Percentiles rank a stretch among this genome's conserved stretches.
These are phyloP conservation scores for Xylariaceae sp. DNA, from an alignment of 2,329 filamentous ascomycete species.

Conservation along the genomic window DNA sequence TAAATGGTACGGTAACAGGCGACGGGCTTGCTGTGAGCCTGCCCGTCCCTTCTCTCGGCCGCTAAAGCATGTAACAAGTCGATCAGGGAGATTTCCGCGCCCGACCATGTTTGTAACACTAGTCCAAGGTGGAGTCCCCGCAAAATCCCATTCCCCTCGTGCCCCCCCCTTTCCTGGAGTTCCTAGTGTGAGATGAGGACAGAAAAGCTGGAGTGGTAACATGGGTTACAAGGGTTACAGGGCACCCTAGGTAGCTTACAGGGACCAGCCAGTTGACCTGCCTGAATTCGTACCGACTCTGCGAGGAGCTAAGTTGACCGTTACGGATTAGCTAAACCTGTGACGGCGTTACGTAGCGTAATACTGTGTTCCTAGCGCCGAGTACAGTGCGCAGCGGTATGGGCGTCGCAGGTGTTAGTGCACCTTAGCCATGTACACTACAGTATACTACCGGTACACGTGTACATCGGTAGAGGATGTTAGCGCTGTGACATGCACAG, in stretches of 20 bases:
- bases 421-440: too few relatives aligned
- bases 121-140: slow-evolving; percentile 17
- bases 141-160: neutral
- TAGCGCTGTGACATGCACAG: neutral
- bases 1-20: neutral
- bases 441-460: too few relatives aligned
- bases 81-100: slow-evolving; percentile 24
- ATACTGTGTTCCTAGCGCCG: neutral
- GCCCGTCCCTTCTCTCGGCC: slow-evolving; percentile 14
- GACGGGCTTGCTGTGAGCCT: neutral
- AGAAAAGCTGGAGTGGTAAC: neutral
- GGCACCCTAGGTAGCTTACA: neutral
- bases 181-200: neutral
- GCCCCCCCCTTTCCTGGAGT: slow-evolving; percentile 1
- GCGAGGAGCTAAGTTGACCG: neutral
- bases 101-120: slow-evolving; percentile 12
- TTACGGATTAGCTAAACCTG: neutral
- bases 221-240: neutral
- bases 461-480: too few relatives aligned
- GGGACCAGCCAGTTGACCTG: too few relatives aligned
- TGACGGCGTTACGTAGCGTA: neutral
- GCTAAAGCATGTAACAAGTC: slow-evolving; percentile 25
- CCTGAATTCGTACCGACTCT: neutral
- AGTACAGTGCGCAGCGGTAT: neutral
- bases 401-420: too few relatives aligned